Evolutionary conservation across 1,139 yeast species (phyloP).

Genomic region (Diutina neorugosa): DNA sequence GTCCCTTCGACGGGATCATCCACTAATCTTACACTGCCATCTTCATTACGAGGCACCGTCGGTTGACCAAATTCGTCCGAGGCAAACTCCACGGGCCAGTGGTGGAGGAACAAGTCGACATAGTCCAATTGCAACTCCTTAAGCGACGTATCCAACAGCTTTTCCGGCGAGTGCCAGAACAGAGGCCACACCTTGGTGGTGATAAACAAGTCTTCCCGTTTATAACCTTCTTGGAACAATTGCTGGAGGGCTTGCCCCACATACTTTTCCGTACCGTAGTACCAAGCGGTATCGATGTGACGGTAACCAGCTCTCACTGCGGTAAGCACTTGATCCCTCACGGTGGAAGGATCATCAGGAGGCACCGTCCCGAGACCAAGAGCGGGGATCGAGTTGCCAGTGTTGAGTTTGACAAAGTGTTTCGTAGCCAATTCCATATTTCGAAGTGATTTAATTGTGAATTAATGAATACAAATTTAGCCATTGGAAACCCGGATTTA

Average conservation of each 20-base stretch:
- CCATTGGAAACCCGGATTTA: too few relatives aligned
- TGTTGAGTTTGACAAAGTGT: not conserved
- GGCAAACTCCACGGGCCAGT: slow-evolving; percentile 49
- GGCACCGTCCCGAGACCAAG: slow-evolving; percentile 4
- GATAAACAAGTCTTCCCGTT: slow-evolving; percentile 45
- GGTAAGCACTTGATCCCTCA: slow-evolving; percentile 24
- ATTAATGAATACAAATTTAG: too few relatives aligned
- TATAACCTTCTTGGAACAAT: slow-evolving; percentile 34
- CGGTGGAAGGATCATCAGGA: slow-evolving; percentile 6
- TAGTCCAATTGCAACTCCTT: slow-evolving; percentile 37
- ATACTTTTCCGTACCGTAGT: slow-evolving; percentile 36
- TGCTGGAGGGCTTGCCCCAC: slow-evolving; percentile 41
- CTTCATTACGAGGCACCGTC: slow-evolving; percentile 20
- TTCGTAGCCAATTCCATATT: not conserved
- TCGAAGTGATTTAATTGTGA: not conserved
- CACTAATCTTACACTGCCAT: slow-evolving; percentile 31
- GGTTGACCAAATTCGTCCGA: slow-evolving; percentile 29
- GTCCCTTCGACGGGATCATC: slow-evolving; percentile 27
- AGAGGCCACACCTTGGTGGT: slow-evolving; percentile 53
- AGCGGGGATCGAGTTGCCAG: slow-evolving; percentile 1
- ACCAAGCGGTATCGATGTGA: slow-evolving; percentile 33
- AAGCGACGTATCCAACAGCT: slow-evolving; percentile 24
- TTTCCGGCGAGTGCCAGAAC: slow-evolving; percentile 23
- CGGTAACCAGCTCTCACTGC: slow-evolving; percentile 32
- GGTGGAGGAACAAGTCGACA: slow-evolving; percentile 47